phyloP scores from a whole-genome alignment of 805 yeast genomes.

The Metschnikowia matae region DNA sequence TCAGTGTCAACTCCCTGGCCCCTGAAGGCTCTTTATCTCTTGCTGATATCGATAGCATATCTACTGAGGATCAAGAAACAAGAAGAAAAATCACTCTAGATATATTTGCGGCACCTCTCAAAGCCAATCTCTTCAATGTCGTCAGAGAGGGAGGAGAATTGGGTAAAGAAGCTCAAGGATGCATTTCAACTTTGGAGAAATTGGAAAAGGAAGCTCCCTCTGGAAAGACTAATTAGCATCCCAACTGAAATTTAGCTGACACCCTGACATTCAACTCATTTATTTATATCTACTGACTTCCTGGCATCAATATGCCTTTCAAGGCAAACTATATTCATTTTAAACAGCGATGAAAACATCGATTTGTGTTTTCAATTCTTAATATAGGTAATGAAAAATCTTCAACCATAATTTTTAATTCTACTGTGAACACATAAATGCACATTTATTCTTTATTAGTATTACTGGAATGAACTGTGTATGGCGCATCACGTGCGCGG shows the following conservation, averaged over 20 bases:
- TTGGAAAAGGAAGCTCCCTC: conserved; percentile 4
- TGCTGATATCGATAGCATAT: conserved; percentile 40
- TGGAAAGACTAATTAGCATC: background rate
- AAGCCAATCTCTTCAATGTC: conserved; percentile 45
- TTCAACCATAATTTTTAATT: background rate
- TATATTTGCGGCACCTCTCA: conserved; percentile 46
- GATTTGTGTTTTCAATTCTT: background rate
- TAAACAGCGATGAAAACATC: too few relatives aligned
- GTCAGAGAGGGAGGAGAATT: conserved; percentile 71
- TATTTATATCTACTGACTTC: too few relatives aligned
- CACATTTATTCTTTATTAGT: background rate
- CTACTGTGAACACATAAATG: background rate
- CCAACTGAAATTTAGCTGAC: too few relatives aligned
- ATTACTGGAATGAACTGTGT: background rate
- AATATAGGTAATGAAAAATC: background rate
- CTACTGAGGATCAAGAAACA: conserved; percentile 60
- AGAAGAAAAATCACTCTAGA: conserved; percentile 52
- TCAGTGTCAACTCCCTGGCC: conserved; percentile 10
- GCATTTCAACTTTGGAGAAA: conserved; percentile 17
- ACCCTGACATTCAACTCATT: too few relatives aligned
- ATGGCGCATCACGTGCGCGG: conserved; percentile 1
- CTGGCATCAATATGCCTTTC: too few relatives aligned
- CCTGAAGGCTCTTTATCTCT: conserved; percentile 24
- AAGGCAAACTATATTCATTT: too few relatives aligned
- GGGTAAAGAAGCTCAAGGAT: conserved; percentile 46